A percentile compares a stretch with the other conserved stretches of the same genome.
phyloP scores from a whole-genome alignment of 1,284 basidiomycete species.

The Puccinia hordei region DNA sequence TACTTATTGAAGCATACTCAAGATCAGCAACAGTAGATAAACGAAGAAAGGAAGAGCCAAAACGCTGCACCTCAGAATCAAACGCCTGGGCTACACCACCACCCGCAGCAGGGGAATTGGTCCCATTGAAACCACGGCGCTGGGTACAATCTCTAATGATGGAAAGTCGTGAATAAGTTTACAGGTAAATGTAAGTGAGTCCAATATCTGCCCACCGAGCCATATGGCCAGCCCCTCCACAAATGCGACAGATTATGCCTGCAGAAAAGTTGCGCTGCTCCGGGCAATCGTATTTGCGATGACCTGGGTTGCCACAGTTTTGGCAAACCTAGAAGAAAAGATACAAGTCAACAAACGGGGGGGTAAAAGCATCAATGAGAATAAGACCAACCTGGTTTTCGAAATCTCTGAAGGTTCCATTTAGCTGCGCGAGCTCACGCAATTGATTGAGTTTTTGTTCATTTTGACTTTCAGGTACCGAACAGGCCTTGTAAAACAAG shows the following conservation, averaged over 20 bases:
- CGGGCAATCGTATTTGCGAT: constrained; percentile 95
- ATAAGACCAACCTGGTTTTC: constrained; percentile 96
- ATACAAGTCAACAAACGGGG: constrained; percentile 67
- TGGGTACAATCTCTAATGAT: constrained; percentile 48
- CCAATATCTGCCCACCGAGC: constrained; percentile 64
- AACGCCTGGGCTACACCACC: constrained; percentile 47
- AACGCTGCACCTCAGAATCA: constrained; percentile 45
- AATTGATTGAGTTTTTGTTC: constrained; percentile 99
- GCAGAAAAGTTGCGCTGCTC: constrained; percentile 95
- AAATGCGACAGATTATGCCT: constrained; percentile 94
- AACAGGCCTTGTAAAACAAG: constrained; percentile 74
- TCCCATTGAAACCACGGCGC: constrained; percentile 36
- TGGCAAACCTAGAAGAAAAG: constrained; percentile 51
- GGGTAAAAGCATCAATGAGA: constrained; percentile 73
- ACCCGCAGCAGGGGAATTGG: neutral
- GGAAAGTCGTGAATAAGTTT: neutral
- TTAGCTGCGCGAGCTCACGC: constrained; percentile 93
- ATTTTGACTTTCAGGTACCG: constrained; percentile 97
- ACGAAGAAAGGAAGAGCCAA: neutral
- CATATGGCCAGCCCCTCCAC: constrained; percentile 90
- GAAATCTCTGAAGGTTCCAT: constrained; percentile 97
- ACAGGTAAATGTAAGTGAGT: neutral
- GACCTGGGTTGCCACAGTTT: constrained; percentile 58
- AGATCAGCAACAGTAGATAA: constrained; percentile 4
- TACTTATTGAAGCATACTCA: constrained; percentile 65